phyloP scores from a whole-genome alignment of 495 filamentous ascomycete genomes.

The Neurospora sp. region DNA sequence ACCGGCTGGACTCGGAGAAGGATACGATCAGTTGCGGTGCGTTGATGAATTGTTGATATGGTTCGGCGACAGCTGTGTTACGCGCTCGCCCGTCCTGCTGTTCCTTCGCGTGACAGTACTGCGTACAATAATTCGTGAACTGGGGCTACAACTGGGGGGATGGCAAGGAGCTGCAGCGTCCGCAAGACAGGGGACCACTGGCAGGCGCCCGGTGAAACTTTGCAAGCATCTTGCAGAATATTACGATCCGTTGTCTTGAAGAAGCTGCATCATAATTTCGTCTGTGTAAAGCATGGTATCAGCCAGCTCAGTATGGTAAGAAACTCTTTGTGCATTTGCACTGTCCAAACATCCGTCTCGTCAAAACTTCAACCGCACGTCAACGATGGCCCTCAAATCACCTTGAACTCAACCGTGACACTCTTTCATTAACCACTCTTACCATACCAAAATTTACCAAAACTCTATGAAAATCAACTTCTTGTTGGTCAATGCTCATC shows the following conservation, averaged over 20 bases:
- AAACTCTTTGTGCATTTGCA: background rate
- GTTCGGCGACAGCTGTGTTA: background rate
- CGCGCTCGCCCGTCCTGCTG: background rate
- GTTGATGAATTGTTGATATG: background rate
- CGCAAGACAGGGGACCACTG: background rate
- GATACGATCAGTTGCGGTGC: background rate
- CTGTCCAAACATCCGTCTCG: background rate
- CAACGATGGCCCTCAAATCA: background rate
- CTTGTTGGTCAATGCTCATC: background rate
- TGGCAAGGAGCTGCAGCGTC: background rate
- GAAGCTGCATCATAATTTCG: background rate
- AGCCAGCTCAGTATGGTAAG: background rate
- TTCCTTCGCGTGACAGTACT: background rate
- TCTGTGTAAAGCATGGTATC: background rate
- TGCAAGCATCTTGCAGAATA: background rate
- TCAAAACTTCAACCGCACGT: background rate
- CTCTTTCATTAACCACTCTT: background rate
- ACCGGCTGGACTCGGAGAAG: background rate
- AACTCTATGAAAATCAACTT: background rate
- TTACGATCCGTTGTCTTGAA: background rate
- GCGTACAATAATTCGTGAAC: background rate
- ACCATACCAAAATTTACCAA: no score
- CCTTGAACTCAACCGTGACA: background rate
- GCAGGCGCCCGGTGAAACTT: background rate
- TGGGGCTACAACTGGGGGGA: background rate